Percentiles rank a stretch among this genome's conserved stretches.
phyloP scores from a whole-genome alignment of 495 filamentous ascomycete species.

The Penicillium cataractarum region DNA sequence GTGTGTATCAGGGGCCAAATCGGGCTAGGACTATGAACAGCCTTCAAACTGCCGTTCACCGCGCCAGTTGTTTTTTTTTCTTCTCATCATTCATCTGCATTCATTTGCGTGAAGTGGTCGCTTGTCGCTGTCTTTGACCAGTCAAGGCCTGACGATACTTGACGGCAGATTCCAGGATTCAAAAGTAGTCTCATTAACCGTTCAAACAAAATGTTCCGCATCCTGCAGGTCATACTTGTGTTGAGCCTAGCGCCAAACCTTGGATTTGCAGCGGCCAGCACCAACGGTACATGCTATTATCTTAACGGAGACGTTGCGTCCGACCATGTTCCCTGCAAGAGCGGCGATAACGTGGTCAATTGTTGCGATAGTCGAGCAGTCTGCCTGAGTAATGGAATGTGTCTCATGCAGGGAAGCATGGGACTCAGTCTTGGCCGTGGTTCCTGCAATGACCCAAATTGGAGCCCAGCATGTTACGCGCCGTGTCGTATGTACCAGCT shows the following conservation, averaged over 20 bases:
- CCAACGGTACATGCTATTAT: neutral
- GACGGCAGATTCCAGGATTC: neutral
- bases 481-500: neutral
- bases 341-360: neutral
- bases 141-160: neutral
- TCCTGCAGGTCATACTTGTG: neutral
- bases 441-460: neutral
- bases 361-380: neutral
- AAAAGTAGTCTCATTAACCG: neutral
- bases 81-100: neutral
- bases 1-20: neutral
- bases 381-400: neutral
- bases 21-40: neutral
- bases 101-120: neutral
- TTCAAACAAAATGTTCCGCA: neutral
- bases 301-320: neutral
- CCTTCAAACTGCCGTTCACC: neutral
- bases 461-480: slow-evolving; percentile 3
- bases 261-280: neutral
- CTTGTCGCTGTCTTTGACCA: neutral
- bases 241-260: neutral
- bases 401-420: neutral
- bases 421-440: neutral
- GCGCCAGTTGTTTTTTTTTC: neutral
- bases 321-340: neutral